phyloP scores from a whole-genome alignment of 257 asterid genomes.

The Solanum chmielewskii region DNA sequence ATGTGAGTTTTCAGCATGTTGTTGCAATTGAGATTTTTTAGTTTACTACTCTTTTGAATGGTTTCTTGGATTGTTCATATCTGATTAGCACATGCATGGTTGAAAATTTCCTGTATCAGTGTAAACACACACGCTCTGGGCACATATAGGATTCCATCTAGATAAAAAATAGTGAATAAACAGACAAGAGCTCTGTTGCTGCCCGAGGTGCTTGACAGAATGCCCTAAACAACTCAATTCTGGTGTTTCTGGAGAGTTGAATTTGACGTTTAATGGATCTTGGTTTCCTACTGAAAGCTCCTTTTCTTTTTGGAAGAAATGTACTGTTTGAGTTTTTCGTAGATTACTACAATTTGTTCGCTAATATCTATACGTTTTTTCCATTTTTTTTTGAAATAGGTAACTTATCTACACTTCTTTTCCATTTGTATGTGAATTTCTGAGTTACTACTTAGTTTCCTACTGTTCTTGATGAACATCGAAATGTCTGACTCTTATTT shows the following conservation, averaged over 20 bases:
- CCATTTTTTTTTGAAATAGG: no score
- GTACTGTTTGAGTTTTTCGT: not conserved
- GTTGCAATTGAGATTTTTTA: not conserved
- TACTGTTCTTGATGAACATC: not conserved
- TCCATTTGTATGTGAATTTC: not conserved
- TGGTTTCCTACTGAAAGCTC: not conserved
- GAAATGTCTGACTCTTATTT: not conserved
- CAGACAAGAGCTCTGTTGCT: not conserved
- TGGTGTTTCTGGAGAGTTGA: not conserved
- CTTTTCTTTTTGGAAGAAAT: not conserved
- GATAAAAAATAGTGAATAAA: not conserved
- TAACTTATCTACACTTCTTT: not conserved
- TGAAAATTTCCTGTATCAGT: not conserved
- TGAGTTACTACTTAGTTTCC: not conserved
- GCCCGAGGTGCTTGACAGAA: not conserved
- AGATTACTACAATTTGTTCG: not conserved
- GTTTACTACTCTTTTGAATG: not conserved
- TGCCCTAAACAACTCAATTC: not conserved
- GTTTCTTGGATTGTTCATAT: not conserved
- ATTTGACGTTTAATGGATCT: not conserved
- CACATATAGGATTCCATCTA: not conserved
- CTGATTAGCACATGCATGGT: not conserved
- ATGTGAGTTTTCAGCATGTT: not conserved
- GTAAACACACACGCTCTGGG: not conserved
- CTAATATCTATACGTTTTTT: not conserved